Evolutionary conservation across 345 rosid species (phyloP), one percentile per base, ranked within the genome.

Genomic region (Psidium guajava): DNA sequence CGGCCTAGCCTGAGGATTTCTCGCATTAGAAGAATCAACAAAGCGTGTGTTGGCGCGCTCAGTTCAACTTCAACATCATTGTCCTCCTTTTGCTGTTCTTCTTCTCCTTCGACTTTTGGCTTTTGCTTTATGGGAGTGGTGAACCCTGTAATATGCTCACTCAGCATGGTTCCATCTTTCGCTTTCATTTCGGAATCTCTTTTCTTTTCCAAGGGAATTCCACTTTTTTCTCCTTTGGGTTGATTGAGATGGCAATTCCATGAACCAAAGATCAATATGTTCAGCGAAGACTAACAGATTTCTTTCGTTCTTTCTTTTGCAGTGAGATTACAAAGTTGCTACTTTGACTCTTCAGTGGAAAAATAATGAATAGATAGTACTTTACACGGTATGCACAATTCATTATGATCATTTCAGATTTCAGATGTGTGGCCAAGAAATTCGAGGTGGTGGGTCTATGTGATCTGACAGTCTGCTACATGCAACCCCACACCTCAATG

Each of bases 161-260:
- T 32, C 44, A 11, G 32, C 44, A 69, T 18, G 75, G 75, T 28
- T 64, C 77, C 47, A 69, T 32, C 77, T 69, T 69, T 69, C 16
- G 59, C 86, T 84, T 85, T 69, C 54, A 84, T 86, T 83, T 83
- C 83, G 90, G 93, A 92, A 91, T 92, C 93, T 87, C 56, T 85
- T 91, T 91, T 89, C 75, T 85, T 82, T 84, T 83, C 84, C 84
- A 69, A 82, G 88, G 69, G 84, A 85, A 83, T 83, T 80, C 82
- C 16, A 20, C 24, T 8, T 16, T 28, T 32, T 57, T 61, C 22
- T 8, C 10, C 24, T 32, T 11, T 8, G 24, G 47, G 3, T 69
- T 8, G 47, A 69, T 32, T 69, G 77, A 32, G 44, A 4, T 28
- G 24, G 24, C 77, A 16, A 32, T 69, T 69, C 77, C 77, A 69